Conservation (phyloP, 495 filamentous ascomycete genomes). For the Collariella sp. region DNA sequence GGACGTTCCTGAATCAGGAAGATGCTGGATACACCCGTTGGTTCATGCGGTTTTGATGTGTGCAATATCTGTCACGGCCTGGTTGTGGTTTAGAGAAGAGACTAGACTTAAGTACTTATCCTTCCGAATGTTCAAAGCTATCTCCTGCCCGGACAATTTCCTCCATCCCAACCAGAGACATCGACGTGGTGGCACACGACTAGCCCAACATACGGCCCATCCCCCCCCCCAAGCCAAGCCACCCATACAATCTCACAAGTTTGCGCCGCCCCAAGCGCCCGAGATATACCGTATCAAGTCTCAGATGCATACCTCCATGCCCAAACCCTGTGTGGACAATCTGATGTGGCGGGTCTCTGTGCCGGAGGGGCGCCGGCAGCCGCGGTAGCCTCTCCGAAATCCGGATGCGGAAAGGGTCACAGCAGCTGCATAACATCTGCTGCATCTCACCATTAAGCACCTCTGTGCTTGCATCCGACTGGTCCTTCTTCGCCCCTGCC, state of each 20-base stretch:
- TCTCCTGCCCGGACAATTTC: too few species aligned
- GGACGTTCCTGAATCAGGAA: too few species aligned
- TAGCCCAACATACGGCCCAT: too few species aligned
- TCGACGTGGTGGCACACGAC: too few species aligned
- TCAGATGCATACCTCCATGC: neutral
- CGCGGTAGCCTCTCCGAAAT: conserved; percentile 4
- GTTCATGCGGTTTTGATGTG: neutral
- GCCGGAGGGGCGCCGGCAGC: conserved; percentile 1
- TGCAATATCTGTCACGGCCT: neutral
- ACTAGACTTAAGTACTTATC: too few species aligned
- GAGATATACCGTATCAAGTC: neutral
- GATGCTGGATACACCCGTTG: neutral
- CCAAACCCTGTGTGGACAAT: neutral
- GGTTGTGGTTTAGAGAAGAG: too few species aligned
- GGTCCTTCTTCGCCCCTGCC: neutral
- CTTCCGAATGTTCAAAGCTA: too few species aligned
- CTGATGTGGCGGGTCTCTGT: conserved; percentile 6
- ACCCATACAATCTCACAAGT: neutral
- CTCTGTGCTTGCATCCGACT: neutral
- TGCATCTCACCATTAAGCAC: neutral
- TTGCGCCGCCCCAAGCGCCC: neutral
- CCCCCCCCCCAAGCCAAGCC: neutral
- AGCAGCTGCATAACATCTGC: neutral
- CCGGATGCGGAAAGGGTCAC: conserved; percentile 7
- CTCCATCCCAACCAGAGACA: too few species aligned